Percentiles rank a stretch among this genome's conserved stretches.
Evolutionary conservation across 352 stramenopile genomes (phyloP).

Genomic region (Pythium pyrilobum): DNA sequence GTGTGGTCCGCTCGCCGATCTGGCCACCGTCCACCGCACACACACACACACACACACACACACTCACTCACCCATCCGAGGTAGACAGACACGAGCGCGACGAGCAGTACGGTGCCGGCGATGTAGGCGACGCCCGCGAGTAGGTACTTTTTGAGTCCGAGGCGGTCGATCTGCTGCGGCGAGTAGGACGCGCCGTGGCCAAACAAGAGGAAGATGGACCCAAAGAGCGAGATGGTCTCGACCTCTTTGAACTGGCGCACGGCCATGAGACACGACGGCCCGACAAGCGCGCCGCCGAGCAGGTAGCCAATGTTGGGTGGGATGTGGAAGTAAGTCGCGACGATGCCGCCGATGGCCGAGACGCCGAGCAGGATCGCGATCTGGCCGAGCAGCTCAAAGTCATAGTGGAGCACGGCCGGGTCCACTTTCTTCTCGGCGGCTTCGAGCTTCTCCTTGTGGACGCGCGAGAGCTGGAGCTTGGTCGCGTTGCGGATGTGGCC

Average conservation of each 20-base stretch:
- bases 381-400: constrained; percentile 82
- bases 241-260: constrained; percentile 89
- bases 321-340: constrained; percentile 83
- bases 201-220: constrained; percentile 92
- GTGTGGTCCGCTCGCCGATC: neutral
- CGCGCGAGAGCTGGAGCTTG: constrained; percentile 49
- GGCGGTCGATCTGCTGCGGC: constrained; percentile 53
- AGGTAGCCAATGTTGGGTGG: constrained; percentile 90
- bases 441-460: constrained; percentile 72
- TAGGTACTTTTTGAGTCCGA: constrained; percentile 66
- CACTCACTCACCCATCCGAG: constrained; percentile 45
- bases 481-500: constrained; percentile 71
- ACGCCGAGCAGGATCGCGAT: constrained; percentile 77
- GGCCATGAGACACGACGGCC: constrained; percentile 81
- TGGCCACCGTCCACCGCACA: too few relatives aligned
- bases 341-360: constrained; percentile 86
- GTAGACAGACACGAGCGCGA: constrained; percentile 64
- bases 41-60: neutral
- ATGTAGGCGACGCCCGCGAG: constrained; percentile 72
- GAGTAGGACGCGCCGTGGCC: constrained; percentile 78
- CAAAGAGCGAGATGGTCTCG: constrained; percentile 92
- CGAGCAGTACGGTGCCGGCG: constrained; percentile 53
- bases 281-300: constrained; percentile 85
- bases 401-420: constrained; percentile 80
- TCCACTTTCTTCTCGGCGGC: constrained; percentile 77